Evolutionary conservation across 495 filamentous ascomycete species (phyloP), one percentile per base, ranked within the genome.

Genomic region (Podospora sp.): DNA sequence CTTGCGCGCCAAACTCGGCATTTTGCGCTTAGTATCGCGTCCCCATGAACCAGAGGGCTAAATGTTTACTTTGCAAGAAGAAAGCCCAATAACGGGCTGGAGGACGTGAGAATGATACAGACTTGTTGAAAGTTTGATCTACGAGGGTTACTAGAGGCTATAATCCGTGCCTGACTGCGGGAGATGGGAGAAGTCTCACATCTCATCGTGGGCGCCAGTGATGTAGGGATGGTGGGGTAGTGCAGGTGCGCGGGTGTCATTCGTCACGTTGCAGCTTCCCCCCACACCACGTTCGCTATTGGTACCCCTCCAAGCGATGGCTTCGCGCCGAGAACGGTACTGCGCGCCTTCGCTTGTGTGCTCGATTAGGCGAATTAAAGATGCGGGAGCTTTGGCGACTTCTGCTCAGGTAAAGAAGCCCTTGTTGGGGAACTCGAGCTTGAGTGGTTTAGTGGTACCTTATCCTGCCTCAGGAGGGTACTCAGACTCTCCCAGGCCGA

Each of bases 1-100:
- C 75, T 93, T 97, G 68, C 92, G 89, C 69, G 89, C 86, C 63
- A 96, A 78, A 71, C 86, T 83, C 68, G 92, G 88, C 91, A 95
- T 95, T 66, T 66, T 69, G 35, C 22, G 20, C 8, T 56, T 53
- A 40, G n/a, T 46, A 14, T 62, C 55, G 9, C 40, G 40, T 14
- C 40, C 40, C 40, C 40, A 46, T 46, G 12, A 46, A 46, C 40
- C 9, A 26, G 22, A 57, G 22, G 7, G n/a, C 6, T 11, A 55
- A n/a, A n/a, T 24, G 52, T 16, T 55, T 55, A 24, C 52, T n/a
- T 24, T 55, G 6, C 52, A 26, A 55, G 9, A 55, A 9, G n/a
- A 4, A 20, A 1, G 52, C 25, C 14, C 25, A n/a, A 9, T 22
- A 26, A 11, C 20, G 24, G 52, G 52, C 22, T 12, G 21, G 12